Percentiles rank a stretch among this genome's conserved stretches.
Conservation (phyloP, 768 basidiomycete genomes). For the Tricholoma saponaceum region DNA sequence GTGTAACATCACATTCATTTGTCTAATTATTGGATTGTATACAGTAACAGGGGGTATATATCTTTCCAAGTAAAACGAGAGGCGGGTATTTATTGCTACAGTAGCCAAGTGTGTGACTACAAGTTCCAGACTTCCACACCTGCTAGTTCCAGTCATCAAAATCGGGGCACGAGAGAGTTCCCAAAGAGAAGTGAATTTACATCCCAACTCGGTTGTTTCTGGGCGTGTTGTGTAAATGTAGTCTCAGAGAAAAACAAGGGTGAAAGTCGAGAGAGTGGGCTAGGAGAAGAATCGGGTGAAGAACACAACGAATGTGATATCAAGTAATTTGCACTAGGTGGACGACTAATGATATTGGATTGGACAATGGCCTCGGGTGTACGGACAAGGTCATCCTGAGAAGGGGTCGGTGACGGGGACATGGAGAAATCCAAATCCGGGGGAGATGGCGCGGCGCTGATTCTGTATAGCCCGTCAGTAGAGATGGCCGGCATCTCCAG, state of each 20-base stretch:
- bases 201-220: background rate
- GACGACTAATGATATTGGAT: background rate
- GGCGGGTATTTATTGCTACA: too few relatives aligned
- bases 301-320: background rate
- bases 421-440: background rate
- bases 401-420: slow-evolving; percentile 3
- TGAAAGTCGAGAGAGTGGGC: background rate
- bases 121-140: too few relatives aligned
- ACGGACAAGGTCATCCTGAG: background rate
- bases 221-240: background rate
- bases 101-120: too few relatives aligned
- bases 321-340: background rate
- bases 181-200: background rate
- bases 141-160: too few relatives aligned
- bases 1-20: too few relatives aligned
- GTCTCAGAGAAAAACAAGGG: background rate
- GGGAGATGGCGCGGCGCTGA: background rate
- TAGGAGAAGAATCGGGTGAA: background rate
- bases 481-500: background rate
- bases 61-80: too few relatives aligned
- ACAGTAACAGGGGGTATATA: too few relatives aligned
- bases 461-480: background rate
- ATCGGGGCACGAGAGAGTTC: background rate
- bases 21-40: background rate
- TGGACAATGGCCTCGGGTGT: background rate